Evolutionary conservation across 2,329 filamentous ascomycete genomes (phyloP).

Genomic region (Neonectria sp.): DNA sequence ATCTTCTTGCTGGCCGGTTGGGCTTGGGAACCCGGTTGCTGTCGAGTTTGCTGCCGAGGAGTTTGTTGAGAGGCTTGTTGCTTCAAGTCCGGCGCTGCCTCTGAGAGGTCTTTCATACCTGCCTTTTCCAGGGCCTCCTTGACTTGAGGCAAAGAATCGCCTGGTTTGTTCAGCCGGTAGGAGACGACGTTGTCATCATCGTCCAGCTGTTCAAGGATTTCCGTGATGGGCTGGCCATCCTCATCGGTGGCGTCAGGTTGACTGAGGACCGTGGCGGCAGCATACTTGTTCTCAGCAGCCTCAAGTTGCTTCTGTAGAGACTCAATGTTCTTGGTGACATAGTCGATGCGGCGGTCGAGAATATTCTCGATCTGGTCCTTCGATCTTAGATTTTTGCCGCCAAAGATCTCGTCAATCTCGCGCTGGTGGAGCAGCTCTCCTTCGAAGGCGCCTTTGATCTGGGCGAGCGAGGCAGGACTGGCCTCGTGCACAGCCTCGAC

Average conservation of each 20-base stretch:
- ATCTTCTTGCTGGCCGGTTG: slow-evolving; percentile 14
- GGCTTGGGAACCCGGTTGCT: slow-evolving; percentile 11
- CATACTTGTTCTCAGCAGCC: slow-evolving; percentile 78
- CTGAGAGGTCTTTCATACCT: slow-evolving; percentile 71
- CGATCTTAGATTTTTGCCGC: slow-evolving; percentile 46
- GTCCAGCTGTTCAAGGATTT: slow-evolving; percentile 93
- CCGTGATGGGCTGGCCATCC: slow-evolving; percentile 83
- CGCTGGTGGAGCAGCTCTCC: slow-evolving; percentile 74
- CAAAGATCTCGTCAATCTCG: slow-evolving; percentile 66
- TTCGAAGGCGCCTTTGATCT: slow-evolving; percentile 71
- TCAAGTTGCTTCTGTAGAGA: slow-evolving; percentile 82
- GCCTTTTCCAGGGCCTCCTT: slow-evolving; percentile 82
- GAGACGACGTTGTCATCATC: slow-evolving; percentile 89
- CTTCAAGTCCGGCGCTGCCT: slow-evolving; percentile 28
- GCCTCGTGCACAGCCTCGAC: slow-evolving; percentile 71
- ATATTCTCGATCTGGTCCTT: slow-evolving; percentile 70
- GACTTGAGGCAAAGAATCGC: slow-evolving; percentile 76
- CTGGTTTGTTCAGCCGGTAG: slow-evolving; percentile 76
- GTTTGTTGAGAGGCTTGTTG: neutral
- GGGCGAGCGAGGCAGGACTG: slow-evolving; percentile 65
- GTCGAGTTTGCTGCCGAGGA: slow-evolving; percentile 8
- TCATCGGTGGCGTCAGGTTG: slow-evolving; percentile 76
- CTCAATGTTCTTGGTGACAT: slow-evolving; percentile 86
- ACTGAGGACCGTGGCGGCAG: slow-evolving; percentile 71
- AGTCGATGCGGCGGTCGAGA: slow-evolving; percentile 83